These are phyloP conservation scores for Aspergillus sp. DNA, from an alignment of 2,329 filamentous ascomycete species.

Conservation along the genomic window DNA sequence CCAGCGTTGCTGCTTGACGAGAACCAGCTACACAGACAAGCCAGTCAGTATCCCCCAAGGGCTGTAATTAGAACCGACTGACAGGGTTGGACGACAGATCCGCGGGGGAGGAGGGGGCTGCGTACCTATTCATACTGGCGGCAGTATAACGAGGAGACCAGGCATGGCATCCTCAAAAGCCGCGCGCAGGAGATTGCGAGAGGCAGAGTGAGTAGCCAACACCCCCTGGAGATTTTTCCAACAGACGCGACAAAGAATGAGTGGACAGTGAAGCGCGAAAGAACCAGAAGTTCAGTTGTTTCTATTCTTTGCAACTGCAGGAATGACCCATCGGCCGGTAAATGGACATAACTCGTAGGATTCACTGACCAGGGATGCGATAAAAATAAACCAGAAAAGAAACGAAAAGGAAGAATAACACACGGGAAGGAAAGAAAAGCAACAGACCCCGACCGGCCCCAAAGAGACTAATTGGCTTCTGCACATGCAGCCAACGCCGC, in stretches of 20 bases:
- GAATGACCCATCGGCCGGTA: conserved; percentile 7
- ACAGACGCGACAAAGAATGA: conserved; percentile 11
- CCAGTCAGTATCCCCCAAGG: conserved; percentile 16
- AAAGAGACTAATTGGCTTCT: background rate
- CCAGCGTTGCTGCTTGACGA: conserved; percentile 23
- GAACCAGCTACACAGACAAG: conserved; percentile 22
- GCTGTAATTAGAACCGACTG: background rate
- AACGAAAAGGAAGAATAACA: background rate
- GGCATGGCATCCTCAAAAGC: conserved; percentile 20
- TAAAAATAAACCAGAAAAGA: conserved; percentile 20
- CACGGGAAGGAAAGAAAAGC: conserved; percentile 12
- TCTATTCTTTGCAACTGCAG: conserved; percentile 24
- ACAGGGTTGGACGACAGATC: background rate
- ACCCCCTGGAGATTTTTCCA: background rate
- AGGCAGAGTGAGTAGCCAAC: background rate
- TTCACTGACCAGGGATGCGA: conserved; percentile 11
- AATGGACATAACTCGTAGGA: conserved; percentile 10
- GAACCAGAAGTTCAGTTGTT: conserved; percentile 6
- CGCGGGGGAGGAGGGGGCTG: conserved; percentile 9
- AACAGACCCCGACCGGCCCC: conserved; percentile 7
- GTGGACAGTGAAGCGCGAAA: conserved; percentile 12
- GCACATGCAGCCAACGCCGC: conserved; percentile 7
- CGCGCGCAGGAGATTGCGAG: conserved; percentile 13
- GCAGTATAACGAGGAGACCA: conserved; percentile 20
- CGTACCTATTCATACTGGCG: conserved; percentile 35